Evolutionary conservation across 257 asterid genomes (phyloP), one percentile per base, ranked within the genome.

Genomic region (Eustoma russellianum): DNA sequence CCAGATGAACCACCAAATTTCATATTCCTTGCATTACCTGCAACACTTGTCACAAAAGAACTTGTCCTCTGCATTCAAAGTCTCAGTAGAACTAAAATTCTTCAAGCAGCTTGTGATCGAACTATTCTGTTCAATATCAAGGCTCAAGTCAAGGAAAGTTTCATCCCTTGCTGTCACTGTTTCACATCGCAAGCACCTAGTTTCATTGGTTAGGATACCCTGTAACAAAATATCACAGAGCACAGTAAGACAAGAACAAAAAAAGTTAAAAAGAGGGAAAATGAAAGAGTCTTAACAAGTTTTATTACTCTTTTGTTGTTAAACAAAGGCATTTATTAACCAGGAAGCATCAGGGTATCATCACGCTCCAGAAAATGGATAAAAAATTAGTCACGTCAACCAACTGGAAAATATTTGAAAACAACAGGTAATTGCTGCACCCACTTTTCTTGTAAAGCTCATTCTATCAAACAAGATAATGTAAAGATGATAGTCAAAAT

Each of bases 81-180:
- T 88, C 71, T 88, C 97, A 0, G 97, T 88, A 49, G 97, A 88
- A 70, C 97, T 85, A 63, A 88, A 88, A 57, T 88, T 88, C 77
- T 85, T 85, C 75, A 88, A 78, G 85, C 95, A 88, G 85, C 97
- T 85, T 18, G 95, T 88, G 58, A 88, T 88, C 52, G 97, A 88
- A 72, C 94, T 88, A 77, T 88, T 88, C 60, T 85, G 97, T 70
- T 88, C 97, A 59, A 88, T 85, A 71, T 88, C 97, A 34, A 85
- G 86, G 81, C 95, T 88, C 66, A 88, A 71, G 74, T 88, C 97
- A 40, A 88, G 70, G 66, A 85, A 88, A 10, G 94, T 85, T 63
- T 88, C 97, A 28, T 88, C 95, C 77, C 97, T 79, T 17, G 97
- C 97, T 14, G 95, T 88, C 55, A 88, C 95, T 46, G 97, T 88